phyloP scores from a whole-genome alignment of 768 basidiomycete species.

The Boletus barrowsii region DNA sequence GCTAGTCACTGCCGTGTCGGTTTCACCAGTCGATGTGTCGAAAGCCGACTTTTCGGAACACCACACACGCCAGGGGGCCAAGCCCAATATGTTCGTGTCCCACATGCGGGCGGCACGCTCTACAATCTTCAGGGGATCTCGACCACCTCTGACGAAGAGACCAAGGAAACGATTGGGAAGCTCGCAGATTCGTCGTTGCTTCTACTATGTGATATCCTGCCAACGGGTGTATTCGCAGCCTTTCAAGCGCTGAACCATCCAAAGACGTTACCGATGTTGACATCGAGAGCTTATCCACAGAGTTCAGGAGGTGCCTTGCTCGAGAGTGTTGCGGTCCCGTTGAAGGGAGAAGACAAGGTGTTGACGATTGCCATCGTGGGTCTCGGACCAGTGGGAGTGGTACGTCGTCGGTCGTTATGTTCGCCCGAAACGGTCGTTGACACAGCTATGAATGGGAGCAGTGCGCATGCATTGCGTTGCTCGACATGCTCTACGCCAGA shows the following conservation, averaged over 20 bases:
- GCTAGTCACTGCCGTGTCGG: slow-evolving; percentile 68
- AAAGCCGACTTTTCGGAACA: slow-evolving; percentile 63
- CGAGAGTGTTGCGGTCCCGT: slow-evolving; percentile 14
- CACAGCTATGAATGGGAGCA: slow-evolving; percentile 12
- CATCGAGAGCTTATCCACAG: slow-evolving; percentile 56
- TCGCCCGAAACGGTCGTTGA: background rate
- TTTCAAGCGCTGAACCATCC: slow-evolving; percentile 70
- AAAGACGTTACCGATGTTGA: slow-evolving; percentile 60
- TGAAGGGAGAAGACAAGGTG: slow-evolving; percentile 46
- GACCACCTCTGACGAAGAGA: slow-evolving; percentile 19
- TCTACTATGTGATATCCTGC: slow-evolving; percentile 74
- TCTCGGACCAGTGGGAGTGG: slow-evolving; percentile 75
- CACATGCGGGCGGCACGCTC: slow-evolving; percentile 76
- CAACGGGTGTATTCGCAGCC: slow-evolving; percentile 77
- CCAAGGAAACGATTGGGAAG: slow-evolving; percentile 36
- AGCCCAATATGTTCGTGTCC: slow-evolving; percentile 76
- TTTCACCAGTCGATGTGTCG: slow-evolving; percentile 66
- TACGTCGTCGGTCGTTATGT: slow-evolving; percentile 23
- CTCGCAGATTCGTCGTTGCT: slow-evolving; percentile 66
- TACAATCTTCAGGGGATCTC: slow-evolving; percentile 56
- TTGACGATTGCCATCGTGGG: slow-evolving; percentile 69
- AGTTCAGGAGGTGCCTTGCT: slow-evolving; percentile 11
- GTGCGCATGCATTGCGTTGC: slow-evolving; percentile 62
- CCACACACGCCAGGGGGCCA: slow-evolving; percentile 68
- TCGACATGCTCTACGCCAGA: slow-evolving; percentile 54